Evolutionary conservation across 192 early-diverging fungal species (phyloP).

Genomic region (Gorgonomyces haynaldii): DNA sequence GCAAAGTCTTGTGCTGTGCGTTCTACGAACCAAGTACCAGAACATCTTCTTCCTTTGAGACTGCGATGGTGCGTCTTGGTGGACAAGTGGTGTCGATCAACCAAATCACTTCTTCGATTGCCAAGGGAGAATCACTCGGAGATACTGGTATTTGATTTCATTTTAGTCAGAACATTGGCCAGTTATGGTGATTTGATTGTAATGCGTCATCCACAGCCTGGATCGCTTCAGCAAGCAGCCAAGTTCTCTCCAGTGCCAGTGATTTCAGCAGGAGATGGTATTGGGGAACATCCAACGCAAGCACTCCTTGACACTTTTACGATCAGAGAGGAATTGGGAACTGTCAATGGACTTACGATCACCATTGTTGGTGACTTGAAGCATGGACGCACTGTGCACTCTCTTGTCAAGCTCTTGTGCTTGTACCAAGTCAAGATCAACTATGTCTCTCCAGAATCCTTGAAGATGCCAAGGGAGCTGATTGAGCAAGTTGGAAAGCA

Average conservation of each 20-base stretch:
- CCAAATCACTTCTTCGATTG: conserved; percentile 72
- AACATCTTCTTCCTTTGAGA: conserved; percentile 85
- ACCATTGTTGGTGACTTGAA: conserved; percentile 94
- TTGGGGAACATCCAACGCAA: conserved; percentile 96
- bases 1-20: conserved; percentile 85
- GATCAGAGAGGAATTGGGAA: conserved; percentile 84
- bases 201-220: conserved; percentile 85
- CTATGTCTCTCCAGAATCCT: conserved; percentile 74
- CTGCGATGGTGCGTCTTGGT: conserved; percentile 89
- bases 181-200: conserved; percentile 89
- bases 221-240: conserved; percentile 69
- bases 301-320: conserved; percentile 93
- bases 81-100: conserved; percentile 80
- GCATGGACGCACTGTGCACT: conserved; percentile 97
- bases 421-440: conserved; percentile 91
- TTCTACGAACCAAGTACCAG: conserved; percentile 97
- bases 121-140: conserved; percentile 90
- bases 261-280: conserved; percentile 94
- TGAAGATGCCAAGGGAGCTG: conserved; percentile 79
- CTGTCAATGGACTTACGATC: conserved; percentile 89
- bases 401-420: conserved; percentile 74
- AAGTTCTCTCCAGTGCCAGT: conserved; percentile 83
- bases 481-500: conserved; percentile 22
- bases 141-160: conserved; percentile 51
- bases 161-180: conserved; percentile 70